These are phyloP conservation scores for Lactarius hatsudake DNA, from an alignment of 768 basidiomycete genomes.

Conservation along the genomic window DNA sequence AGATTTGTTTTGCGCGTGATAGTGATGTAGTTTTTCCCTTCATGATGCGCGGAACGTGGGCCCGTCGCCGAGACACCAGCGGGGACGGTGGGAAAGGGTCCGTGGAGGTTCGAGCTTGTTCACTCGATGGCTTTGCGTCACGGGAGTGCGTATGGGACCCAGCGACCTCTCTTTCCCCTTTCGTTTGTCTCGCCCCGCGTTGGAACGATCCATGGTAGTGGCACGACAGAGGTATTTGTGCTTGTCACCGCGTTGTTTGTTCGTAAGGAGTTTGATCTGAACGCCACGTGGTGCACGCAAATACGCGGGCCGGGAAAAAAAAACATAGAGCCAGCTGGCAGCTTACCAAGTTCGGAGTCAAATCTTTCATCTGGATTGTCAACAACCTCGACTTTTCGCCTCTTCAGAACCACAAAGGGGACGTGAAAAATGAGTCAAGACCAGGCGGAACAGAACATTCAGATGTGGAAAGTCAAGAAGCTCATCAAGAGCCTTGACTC, in stretches of 20 bases:
- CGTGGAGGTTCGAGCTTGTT: conserved; percentile 70
- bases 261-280: neutral
- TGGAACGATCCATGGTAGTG: neutral
- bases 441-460: conserved; percentile 89
- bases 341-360: neutral
- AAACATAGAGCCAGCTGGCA: no score
- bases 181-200: no score
- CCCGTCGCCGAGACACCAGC: conserved; percentile 76
- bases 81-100: conserved; percentile 76
- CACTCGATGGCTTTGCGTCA: conserved; percentile 37
- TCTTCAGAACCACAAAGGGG: conserved; percentile 6
- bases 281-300: neutral
- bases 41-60: conserved; percentile 71
- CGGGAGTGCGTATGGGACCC: conserved; percentile 8
- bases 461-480: conserved; percentile 99
- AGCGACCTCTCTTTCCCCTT: conserved; percentile 18
- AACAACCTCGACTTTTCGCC: conserved; percentile 2
- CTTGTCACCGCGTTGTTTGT: no score
- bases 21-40: conserved; percentile 81
- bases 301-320: neutral
- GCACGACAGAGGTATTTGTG: neutral
- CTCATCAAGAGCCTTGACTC: conserved; percentile 97
- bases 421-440: conserved; percentile 71
- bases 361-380: neutral
- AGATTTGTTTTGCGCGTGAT: conserved; percentile 73